phyloP scores from a whole-genome alignment of 208 protist genomes.

The Chromosphaera perkinsii region DNA sequence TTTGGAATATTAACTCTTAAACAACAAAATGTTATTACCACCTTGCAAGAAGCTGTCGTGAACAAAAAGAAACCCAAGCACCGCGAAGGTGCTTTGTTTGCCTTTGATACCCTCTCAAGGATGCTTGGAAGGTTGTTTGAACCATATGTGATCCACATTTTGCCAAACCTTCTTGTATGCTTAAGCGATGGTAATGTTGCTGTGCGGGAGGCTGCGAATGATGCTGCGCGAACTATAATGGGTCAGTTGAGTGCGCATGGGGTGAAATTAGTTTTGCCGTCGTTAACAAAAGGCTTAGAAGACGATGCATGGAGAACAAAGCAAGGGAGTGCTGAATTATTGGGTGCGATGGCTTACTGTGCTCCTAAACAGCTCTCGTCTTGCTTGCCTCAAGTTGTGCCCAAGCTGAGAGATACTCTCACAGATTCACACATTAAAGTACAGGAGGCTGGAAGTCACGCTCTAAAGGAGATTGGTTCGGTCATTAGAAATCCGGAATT shows the following conservation, averaged over 20 bases:
- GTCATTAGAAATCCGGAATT: slow-evolving; percentile 76
- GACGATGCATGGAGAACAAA: slow-evolving; percentile 69
- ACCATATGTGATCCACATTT: slow-evolving; percentile 52
- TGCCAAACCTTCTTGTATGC: slow-evolving; percentile 15
- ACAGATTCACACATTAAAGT: slow-evolving; percentile 72
- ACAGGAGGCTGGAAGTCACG: slow-evolving; percentile 51
- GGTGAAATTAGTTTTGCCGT: slow-evolving; percentile 75
- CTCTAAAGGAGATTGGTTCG: slow-evolving; percentile 64
- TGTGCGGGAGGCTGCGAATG: slow-evolving; percentile 56
- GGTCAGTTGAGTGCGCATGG: slow-evolving; percentile 49
- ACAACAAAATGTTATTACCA: slow-evolving; percentile 53
- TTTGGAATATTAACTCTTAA: slow-evolving; percentile 64
- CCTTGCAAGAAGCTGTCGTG: slow-evolving; percentile 46
- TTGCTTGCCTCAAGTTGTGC: slow-evolving; percentile 59
- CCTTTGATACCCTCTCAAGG: slow-evolving; percentile 60
- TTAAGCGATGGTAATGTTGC: slow-evolving; percentile 57
- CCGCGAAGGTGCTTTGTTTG: slow-evolving; percentile 32
- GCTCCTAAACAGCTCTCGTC: slow-evolving; percentile 62
- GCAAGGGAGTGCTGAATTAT: slow-evolving; percentile 57
- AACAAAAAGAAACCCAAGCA: slow-evolving; percentile 48
- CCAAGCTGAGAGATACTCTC: slow-evolving; percentile 52
- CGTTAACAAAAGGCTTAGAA: slow-evolving; percentile 56
- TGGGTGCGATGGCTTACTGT: slow-evolving; percentile 73
- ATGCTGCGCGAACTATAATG: slow-evolving; percentile 51
- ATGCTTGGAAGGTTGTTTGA: slow-evolving; percentile 69